Evolutionary conservation across 2,329 filamentous ascomycete genomes (phyloP), one percentile per base, ranked within the genome.

Genomic region (Aureobasidium sp.): DNA sequence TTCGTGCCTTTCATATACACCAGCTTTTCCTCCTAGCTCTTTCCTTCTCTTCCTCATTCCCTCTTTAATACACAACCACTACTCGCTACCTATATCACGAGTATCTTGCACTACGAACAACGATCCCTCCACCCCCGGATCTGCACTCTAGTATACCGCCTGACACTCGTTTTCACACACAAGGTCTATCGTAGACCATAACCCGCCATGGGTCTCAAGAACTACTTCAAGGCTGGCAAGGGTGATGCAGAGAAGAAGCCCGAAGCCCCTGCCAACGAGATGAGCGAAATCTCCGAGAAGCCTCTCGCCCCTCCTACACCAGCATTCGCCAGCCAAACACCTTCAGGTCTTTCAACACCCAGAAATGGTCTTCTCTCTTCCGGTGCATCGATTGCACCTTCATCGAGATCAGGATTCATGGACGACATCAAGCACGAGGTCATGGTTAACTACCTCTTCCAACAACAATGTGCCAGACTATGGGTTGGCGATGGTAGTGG

Each of bases 381-480:
- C 19, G 78, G 80, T 53, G 77, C 77, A 65, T 86, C 82, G 0
- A 69, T 81, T 23, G 51, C 64, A 38, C 60, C 61, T 13, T 67
- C 65, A 10, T 31, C 51, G 10, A 62, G 59, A 45, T 60, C 62
- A 19, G 55, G 50, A 1, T 63, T 86, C 62, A 72, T 88, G 11
- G 85, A 89, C 62, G 86, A 89, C 64, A 87, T 90, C 73, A 89
- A 87, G 73, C 85, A 90, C 68, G 88, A 91, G 72, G 86, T 91
- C 63, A 91, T 91, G 87, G 87, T 89, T 62, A 90, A 89, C 74
- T 90, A 89, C 70, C 77, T 92, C 27, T 90, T 90, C 73, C 88
- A 91, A 71, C 87, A 91, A 70, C 87, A 90, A 74, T 90, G 86
- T 68, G 81, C 83, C 13, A 82, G 84, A 63, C 79, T 90, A 35